These are phyloP conservation scores for Thalassiosira mediterranea DNA, from an alignment of 352 stramenopile species.

Conservation along the genomic window DNA sequence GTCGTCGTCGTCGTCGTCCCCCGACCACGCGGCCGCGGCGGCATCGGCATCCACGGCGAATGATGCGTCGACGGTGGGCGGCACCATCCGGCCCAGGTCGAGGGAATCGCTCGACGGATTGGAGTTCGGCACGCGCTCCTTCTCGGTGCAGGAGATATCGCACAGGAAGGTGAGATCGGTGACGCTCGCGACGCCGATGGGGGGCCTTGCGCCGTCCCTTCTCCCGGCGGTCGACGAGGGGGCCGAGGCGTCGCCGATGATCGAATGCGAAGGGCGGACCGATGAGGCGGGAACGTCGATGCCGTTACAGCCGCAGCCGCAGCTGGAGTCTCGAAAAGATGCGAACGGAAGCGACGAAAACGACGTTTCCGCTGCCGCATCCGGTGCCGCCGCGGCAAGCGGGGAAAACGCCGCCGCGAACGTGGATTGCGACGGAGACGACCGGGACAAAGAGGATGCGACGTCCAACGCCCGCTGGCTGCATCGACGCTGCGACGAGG, in stretches of 20 bases:
- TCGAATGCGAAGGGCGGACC: neutral
- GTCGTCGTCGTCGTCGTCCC: neutral
- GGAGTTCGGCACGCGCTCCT: constrained; percentile 46
- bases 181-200: neutral
- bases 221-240: too few species aligned
- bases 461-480: constrained; percentile 35
- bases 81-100: constrained; percentile 28
- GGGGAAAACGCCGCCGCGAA: neutral
- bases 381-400: neutral
- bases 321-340: neutral
- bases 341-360: too few species aligned
- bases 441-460: neutral
- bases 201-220: constrained; percentile 13
- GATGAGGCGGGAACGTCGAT: neutral
- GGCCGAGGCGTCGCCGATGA: neutral
- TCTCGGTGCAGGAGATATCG: constrained; percentile 43
- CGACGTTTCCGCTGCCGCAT: too few species aligned
- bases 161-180: neutral
- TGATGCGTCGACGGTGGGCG: neutral
- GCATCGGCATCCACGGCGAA: neutral
- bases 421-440: neutral
- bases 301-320: neutral
- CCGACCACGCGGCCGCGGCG: neutral
- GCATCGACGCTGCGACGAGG: constrained; percentile 19
- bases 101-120: constrained; percentile 29